Percentiles rank a stretch among this genome's conserved stretches.
Evolutionary conservation across 2,329 filamentous ascomycete species (phyloP).

Genomic region (Colletotrichum aenigma): DNA sequence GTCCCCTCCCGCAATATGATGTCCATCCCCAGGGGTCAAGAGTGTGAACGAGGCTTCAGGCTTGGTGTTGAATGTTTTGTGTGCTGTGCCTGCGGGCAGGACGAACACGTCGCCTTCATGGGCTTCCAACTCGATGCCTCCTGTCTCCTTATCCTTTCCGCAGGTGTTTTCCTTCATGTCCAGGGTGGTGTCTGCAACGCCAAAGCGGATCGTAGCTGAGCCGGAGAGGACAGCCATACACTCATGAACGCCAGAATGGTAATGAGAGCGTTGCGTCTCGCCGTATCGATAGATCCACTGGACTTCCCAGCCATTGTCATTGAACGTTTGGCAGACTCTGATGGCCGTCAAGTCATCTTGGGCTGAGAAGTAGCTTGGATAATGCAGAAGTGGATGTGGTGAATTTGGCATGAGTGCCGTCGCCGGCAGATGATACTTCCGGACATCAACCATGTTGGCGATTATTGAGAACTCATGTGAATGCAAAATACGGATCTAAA

Average conservation of each 20-base stretch:
- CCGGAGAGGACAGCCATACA: not conserved
- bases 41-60: not conserved
- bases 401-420: not conserved
- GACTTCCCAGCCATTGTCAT: accelerated
- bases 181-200: not conserved
- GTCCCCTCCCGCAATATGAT: not conserved
- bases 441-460: not conserved
- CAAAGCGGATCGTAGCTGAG: not conserved
- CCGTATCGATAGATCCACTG: not conserved
- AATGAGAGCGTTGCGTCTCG: not conserved
- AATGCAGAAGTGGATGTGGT: not conserved
- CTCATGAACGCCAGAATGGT: not conserved
- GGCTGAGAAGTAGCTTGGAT: not conserved
- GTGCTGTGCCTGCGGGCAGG: not conserved
- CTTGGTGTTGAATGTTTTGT: not conserved
- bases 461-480: accelerated
- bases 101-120: not conserved
- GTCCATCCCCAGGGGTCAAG: not conserved
- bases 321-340: not conserved
- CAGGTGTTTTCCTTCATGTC: not conserved
- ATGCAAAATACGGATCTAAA: accelerated
- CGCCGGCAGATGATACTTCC: not conserved
- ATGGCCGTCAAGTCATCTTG: not conserved
- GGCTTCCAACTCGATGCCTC: not conserved
- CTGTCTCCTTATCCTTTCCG: not conserved